Conservation (phyloP, 1,284 basidiomycete species). For the Ustilago loliicola region DNA sequence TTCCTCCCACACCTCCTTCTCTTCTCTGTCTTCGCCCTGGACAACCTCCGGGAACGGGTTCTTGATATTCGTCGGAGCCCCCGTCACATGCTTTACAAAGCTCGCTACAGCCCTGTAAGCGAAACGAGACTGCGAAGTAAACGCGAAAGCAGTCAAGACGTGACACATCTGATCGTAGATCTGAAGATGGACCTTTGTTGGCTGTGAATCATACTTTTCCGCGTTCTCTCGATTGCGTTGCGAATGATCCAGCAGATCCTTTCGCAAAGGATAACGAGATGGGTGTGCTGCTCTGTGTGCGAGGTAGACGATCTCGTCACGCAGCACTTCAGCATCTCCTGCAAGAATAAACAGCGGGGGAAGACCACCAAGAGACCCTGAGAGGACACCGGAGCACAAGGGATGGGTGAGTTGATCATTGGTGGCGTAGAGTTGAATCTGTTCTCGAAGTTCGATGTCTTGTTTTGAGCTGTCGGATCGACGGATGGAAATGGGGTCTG, state of each 20-base stretch:
- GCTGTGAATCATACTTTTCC: conserved; percentile 72
- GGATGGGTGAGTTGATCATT: conserved; percentile 88
- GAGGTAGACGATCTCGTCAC: conserved; percentile 85
- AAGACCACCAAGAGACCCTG: conserved; percentile 86
- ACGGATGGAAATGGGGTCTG: conserved; percentile 50
- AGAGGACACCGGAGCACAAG: conserved; percentile 82
- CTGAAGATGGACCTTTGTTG: conserved; percentile 92
- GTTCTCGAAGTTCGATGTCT: conserved; percentile 70
- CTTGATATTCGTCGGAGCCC: conserved; percentile 58
- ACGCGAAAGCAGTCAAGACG: conserved; percentile 72
- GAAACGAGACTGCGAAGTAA: conserved; percentile 71
- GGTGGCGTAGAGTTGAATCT: conserved; percentile 89
- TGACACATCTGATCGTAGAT: conserved; percentile 73
- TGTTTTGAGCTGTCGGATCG: conserved; percentile 30
- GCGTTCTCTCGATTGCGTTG: conserved; percentile 70
- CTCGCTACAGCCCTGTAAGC: conserved; percentile 71
- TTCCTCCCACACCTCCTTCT: conserved; percentile 1
- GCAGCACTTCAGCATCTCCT: conserved; percentile 88
- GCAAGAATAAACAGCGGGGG: conserved; percentile 86
- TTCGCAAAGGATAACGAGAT: conserved; percentile 78
- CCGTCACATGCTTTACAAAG: conserved; percentile 70
- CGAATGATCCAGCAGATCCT: conserved; percentile 74
- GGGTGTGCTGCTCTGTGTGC: conserved; percentile 94
- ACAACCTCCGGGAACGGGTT: conserved; percentile 55
- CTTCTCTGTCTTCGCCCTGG: conserved; percentile 3